Base-by-base conservation (phyloP, 1,139 yeast genomes). In the Taphrina deformans region DNA sequence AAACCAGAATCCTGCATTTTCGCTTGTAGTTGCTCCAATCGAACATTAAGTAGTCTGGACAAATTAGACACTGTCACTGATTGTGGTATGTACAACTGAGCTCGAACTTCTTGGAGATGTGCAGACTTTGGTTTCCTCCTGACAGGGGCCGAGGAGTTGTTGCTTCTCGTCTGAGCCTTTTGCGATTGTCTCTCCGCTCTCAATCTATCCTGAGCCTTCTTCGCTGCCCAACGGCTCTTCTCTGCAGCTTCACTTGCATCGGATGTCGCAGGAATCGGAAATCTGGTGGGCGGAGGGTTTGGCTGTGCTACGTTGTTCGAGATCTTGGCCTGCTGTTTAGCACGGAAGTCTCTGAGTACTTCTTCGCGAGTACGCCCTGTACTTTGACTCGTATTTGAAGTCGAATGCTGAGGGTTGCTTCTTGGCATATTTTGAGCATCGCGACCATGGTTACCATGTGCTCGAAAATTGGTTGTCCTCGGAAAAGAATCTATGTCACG, bases 11-110 rank as follows among this genome's bases (percentile, higher is more conserved):
- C 82, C 65, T 79, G 78, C 76, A 93, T 79, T 63, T 84, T 85
- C 55, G 76, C 76, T 63, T 87, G 79, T 9, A 93, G 79, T 24
- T 79, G 81, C 35, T 83, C 61, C 33, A 88, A 81, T 10, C 91
- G 83, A 12, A 88, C 83, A 66, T 83, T 82, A 70, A 93, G 77
- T 48, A 89, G 79, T 45, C 87, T 85, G 0, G 97, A 88, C 52
- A 92, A 79, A 69, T 90, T 89, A 2, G 91, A 80, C 1, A 90
- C 88, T 0, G 92, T 83, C 2, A 88, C 80, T 69, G 86, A 89
- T 10, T 87, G 83, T 0, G 97, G 96, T 26, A 66, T 27, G 41
- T 48, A 33, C 16, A 59, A 45, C 41, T 59, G 58, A 59, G 55
- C 50, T 35, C 44, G 55, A 27, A 61, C 65, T 16, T 51, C 52